phyloP scores from a whole-genome alignment of 768 basidiomycete genomes.

The Tricholoma saponaceum region DNA sequence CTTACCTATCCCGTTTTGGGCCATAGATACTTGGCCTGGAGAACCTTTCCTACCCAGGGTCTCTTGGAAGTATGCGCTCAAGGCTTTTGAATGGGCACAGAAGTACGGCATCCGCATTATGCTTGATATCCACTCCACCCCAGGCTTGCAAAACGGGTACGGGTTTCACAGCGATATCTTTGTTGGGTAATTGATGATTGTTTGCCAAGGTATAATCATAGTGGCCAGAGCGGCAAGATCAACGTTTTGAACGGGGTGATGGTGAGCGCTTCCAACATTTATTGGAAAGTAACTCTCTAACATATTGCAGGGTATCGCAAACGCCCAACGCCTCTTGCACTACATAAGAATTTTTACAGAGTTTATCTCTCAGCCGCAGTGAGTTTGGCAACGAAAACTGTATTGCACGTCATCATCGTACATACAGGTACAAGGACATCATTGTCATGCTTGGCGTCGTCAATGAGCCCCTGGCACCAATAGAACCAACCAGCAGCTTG shows the following conservation, averaged over 20 bases:
- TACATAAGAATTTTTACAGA: slow-evolving; percentile 71
- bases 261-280: slow-evolving; percentile 22
- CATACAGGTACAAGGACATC: slow-evolving; percentile 43
- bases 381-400: slow-evolving; percentile 21
- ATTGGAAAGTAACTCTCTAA: background rate
- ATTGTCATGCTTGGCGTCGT: slow-evolving; percentile 55
- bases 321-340: slow-evolving; percentile 75
- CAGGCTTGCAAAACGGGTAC: slow-evolving; percentile 73
- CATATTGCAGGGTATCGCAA: slow-evolving; percentile 53
- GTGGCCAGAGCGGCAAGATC: slow-evolving; percentile 44
- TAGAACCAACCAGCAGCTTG: slow-evolving; percentile 56
- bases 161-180: background rate
- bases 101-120: slow-evolving; percentile 85
- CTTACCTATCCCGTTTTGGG: slow-evolving; percentile 81
- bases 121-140: slow-evolving; percentile 74
- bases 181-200: background rate
- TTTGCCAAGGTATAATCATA: slow-evolving; percentile 52
- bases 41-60: slow-evolving; percentile 75
- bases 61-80: slow-evolving; percentile 74
- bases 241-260: slow-evolving; percentile 71
- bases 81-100: slow-evolving; percentile 72
- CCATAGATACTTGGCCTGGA: slow-evolving; percentile 66
- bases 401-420: background rate
- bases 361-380: slow-evolving; percentile 70
- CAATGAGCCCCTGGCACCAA: slow-evolving; percentile 57